A percentile compares a stretch with the other conserved stretches of the same genome.
These are phyloP conservation scores for Macaranga tanarius DNA, from an alignment of 441 rosid genomes.

Conservation along the genomic window DNA sequence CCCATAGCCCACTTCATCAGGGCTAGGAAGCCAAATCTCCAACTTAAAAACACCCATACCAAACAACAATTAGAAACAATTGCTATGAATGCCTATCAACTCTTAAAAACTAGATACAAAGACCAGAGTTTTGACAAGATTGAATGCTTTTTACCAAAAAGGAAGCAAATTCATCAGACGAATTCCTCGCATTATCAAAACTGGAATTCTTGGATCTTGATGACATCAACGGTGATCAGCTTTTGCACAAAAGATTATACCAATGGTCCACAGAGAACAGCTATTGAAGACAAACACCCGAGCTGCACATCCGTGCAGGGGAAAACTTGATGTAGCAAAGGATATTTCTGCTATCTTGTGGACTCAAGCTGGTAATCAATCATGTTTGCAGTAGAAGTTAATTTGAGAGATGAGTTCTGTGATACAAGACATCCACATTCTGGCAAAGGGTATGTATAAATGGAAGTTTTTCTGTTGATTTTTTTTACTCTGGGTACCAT, in stretches of 20 bases:
- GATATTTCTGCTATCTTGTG: slow-evolving; percentile 23
- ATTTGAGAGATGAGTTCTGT: slow-evolving; percentile 40
- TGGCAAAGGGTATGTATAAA: slow-evolving; percentile 84
- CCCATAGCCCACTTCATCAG: not conserved
- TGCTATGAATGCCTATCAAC: slow-evolving; percentile 1
- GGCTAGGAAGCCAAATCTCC: slow-evolving; percentile 2
- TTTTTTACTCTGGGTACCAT: slow-evolving; percentile 75
- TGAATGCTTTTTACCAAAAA: slow-evolving; percentile 12
- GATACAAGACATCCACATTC: slow-evolving; percentile 79
- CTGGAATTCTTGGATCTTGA: slow-evolving; percentile 26
- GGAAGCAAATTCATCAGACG: slow-evolving; percentile 9
- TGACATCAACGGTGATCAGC: slow-evolving; percentile 5
- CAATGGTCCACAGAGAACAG: slow-evolving; percentile 4
- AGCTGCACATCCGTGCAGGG: slow-evolving; percentile 24
- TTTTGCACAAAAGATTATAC: slow-evolving; percentile 18
- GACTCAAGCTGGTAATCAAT: slow-evolving; percentile 28
- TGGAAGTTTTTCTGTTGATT: slow-evolving; percentile 81
- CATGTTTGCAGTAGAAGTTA: slow-evolving; percentile 29
- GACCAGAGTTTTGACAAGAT: not conserved
- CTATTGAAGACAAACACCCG: slow-evolving; percentile 4
- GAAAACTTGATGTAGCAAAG: not conserved
- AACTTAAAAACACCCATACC: not conserved
- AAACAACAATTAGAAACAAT: not conserved
- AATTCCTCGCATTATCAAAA: slow-evolving; percentile 27
- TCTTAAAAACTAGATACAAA: slow-evolving; percentile 7